These are phyloP conservation scores for Penicillium silybi DNA, from an alignment of 495 filamentous ascomycete species.

Conservation along the genomic window DNA sequence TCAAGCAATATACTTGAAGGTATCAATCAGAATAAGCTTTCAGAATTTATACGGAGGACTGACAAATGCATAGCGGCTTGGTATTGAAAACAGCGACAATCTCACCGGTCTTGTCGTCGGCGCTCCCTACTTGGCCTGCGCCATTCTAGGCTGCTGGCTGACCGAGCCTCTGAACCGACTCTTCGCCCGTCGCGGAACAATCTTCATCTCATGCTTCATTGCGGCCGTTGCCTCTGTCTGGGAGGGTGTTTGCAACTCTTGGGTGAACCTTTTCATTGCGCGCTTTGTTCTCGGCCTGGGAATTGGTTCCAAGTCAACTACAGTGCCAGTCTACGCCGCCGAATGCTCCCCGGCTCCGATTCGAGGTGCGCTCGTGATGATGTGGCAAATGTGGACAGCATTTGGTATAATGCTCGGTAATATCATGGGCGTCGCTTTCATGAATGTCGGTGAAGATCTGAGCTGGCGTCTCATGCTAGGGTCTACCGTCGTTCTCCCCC, in stretches of 20 bases:
- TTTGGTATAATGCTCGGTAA: slow-evolving; percentile 81
- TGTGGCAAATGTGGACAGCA: slow-evolving; percentile 65
- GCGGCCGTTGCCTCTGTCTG: slow-evolving; percentile 48
- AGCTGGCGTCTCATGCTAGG: slow-evolving; percentile 31
- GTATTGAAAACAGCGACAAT: slow-evolving; percentile 24
- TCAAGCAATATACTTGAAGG: slow-evolving; percentile 58
- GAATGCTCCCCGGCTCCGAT: slow-evolving; percentile 56
- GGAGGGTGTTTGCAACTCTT: slow-evolving; percentile 46
- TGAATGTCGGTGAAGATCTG: neutral
- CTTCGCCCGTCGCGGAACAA: slow-evolving; percentile 55
- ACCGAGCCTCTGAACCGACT: slow-evolving; percentile 54
- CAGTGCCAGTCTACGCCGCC: slow-evolving; percentile 56
- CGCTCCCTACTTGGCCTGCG: slow-evolving; percentile 42
- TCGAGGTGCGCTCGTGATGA: slow-evolving; percentile 58
- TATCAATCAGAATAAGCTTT: neutral
- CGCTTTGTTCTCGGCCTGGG: slow-evolving; percentile 60
- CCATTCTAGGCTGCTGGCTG: slow-evolving; percentile 47
- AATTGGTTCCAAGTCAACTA: slow-evolving; percentile 57
- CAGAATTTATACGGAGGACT: neutral
- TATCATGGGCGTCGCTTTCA: slow-evolving; percentile 29
- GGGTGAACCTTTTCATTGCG: slow-evolving; percentile 51
- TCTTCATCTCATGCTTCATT: slow-evolving; percentile 50
- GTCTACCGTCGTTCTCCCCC: slow-evolving; percentile 39
- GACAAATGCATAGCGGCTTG: slow-evolving; percentile 23
- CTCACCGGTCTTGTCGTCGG: slow-evolving; percentile 44